Evolutionary conservation across 148 eudicot species (phyloP), one percentile per base, ranked within the genome.

Genomic region (Camellia sinensis): DNA sequence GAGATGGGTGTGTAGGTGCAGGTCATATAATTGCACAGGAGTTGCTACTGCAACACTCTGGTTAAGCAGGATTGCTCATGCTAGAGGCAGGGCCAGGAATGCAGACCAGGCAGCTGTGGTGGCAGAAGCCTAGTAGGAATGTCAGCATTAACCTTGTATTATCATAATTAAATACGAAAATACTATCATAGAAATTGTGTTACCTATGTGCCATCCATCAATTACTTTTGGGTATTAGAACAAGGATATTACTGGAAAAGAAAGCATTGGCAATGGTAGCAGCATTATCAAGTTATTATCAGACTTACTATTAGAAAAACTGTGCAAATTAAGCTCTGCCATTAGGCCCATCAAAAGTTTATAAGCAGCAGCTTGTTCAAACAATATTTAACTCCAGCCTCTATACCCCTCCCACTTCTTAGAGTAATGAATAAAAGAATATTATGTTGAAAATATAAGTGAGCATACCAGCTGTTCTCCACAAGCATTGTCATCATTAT

Each of bases 391-490:
- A 18, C 75, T 22, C 37, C 11, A 44, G 10, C n/a, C 40, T 21
- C 43, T 21, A 18, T 13, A 11, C 2, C 61, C 11, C 60, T 21
- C 41, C 4, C 61, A 11, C 61, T 7, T 17, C 41, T 52, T 12
- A n/a, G 52, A 40, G 60, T 11, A n/a, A 67, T 2, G 13, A 10
- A 40, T n/a, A 29, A 78, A 67, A 54, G 7, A 44, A 67, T 12
- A 44, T 29, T 7, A 44, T 59, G 45, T 18, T 3, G 14, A 52
- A 53, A 45, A 68, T 48, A 12, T 8, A 60, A 15, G 67, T 21
- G 54, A 60, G 7, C 82, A 67, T 89, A 93, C 98, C 94, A 46
- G 67, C 48, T 84, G 85, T 77, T 88, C 85, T 77, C 79, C 84
- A 52, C 79, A 56, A 82, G 66, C 80, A 84, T 82, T 92, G 22